phyloP scores from a whole-genome alignment of 192 early-diverging fungal species.

The Neocallimastix lanati region DNA sequence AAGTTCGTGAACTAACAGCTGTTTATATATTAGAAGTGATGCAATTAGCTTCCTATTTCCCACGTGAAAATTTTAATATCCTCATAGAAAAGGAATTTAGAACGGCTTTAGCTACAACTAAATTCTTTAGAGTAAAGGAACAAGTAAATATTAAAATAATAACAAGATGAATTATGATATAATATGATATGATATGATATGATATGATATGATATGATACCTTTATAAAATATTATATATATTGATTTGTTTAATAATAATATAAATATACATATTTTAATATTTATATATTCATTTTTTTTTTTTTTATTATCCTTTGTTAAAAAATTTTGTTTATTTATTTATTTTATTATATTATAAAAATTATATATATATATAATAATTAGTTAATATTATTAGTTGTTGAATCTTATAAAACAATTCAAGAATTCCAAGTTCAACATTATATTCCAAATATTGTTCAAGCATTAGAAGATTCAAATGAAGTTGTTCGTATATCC shows the following conservation, averaged over 20 bases:
- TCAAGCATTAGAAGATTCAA: constrained; percentile 5
- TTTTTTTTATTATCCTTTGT: too few relatives aligned
- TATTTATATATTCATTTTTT: too few relatives aligned
- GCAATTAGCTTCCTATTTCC: neutral
- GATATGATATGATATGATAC: too few relatives aligned
- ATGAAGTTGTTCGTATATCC: constrained; percentile 3
- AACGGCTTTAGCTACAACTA: neutral
- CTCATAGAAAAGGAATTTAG: neutral
- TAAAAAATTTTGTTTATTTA: too few relatives aligned
- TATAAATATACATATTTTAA: too few relatives aligned
- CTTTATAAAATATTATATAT: too few relatives aligned
- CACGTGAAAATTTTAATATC: neutral
- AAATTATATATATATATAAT: neutral
- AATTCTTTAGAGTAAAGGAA: neutral
- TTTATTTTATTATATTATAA: too few relatives aligned
- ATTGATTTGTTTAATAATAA: too few relatives aligned
- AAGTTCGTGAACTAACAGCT: neutral
- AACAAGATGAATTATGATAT: too few relatives aligned
- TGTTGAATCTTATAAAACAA: neutral
- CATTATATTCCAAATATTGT: constrained; percentile 3
- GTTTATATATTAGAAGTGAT: neutral
- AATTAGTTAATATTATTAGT: neutral
- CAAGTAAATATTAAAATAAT: neutral
- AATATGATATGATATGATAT: too few relatives aligned
- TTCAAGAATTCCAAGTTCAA: neutral